These are phyloP conservation scores for Pseudomonodictys pantanalensis DNA, from an alignment of 495 filamentous ascomycete species.

Conservation along the genomic window DNA sequence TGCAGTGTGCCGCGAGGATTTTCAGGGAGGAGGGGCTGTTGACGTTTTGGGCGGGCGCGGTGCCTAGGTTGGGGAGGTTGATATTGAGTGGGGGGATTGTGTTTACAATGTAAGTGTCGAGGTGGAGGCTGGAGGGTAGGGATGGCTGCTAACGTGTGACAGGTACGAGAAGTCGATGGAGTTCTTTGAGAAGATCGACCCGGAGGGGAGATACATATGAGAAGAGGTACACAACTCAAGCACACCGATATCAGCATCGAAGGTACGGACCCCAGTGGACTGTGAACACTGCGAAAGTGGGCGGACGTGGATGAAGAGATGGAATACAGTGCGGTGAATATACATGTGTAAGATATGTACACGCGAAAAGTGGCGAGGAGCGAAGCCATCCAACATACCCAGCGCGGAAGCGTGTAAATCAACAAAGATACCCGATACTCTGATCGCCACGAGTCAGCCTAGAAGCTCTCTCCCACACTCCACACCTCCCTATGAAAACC, in stretches of 20 bases:
- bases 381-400: no score
- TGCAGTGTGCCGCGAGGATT: slow-evolving; percentile 78
- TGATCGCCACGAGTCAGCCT: no score
- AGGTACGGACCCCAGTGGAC: no score
- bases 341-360: no score
- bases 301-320: no score
- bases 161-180: slow-evolving; percentile 98
- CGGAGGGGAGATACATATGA: slow-evolving; percentile 79
- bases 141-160: slow-evolving; percentile 16
- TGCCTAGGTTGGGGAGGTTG: slow-evolving; percentile 78
- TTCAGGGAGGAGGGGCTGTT: slow-evolving; percentile 84
- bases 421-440: no score
- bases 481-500: no score
- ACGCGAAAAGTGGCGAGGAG: no score
- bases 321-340: no score
- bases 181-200: slow-evolving; percentile 74
- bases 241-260: not conserved
- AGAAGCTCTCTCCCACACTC: no score
- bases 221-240: not conserved
- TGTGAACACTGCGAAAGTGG: no score
- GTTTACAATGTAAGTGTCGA: slow-evolving; percentile 77
- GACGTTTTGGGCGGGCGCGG: slow-evolving; percentile 90
- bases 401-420: no score
- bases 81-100: slow-evolving; percentile 92
- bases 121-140: not conserved